Evolutionary conservation across 2,329 filamentous ascomycete genomes (phyloP).

Genomic region (Colletotrichum spaethianum): DNA sequence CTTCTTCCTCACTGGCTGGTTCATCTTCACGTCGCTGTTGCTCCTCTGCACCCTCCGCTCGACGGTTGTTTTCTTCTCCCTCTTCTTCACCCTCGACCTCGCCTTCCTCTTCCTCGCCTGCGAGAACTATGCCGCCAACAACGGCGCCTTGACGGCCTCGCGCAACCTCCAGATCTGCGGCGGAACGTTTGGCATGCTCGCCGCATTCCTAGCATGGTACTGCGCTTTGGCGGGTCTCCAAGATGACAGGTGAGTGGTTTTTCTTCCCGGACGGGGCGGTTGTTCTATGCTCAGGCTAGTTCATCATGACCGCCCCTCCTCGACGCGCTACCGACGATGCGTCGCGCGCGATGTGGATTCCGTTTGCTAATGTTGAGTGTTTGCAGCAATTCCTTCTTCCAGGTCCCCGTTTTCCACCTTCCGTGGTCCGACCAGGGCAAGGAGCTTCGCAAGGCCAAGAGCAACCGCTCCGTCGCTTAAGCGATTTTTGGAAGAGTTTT

Average conservation of each 20-base stretch:
- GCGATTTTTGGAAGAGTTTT: not conserved
- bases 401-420: constrained; percentile 93
- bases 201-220: constrained; percentile 89
- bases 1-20: constrained; percentile 85
- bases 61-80: constrained; percentile 81
- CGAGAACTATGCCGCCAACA: constrained; percentile 70
- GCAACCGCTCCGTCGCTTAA: constrained; percentile 52
- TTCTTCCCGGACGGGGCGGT: constrained; percentile 1
- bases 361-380: constrained; percentile 45
- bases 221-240: constrained; percentile 87
- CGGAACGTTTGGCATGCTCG: constrained; percentile 84
- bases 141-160: constrained; percentile 62
- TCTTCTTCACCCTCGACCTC: constrained; percentile 84
- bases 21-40: constrained; percentile 85
- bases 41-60: constrained; percentile 82
- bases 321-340: not conserved
- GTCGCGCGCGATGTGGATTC: constrained; percentile 19
- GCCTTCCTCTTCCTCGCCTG: constrained; percentile 81
- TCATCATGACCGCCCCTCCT: not conserved
- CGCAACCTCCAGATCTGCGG: constrained; percentile 75
- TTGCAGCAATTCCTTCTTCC: constrained; percentile 86
- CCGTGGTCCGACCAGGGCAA: constrained; percentile 89
- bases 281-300: not conserved
- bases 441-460: constrained; percentile 68
- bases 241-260: constrained; percentile 71